Evolutionary conservation across 1,139 yeast species (phyloP), one percentile per base, ranked within the genome.

Genomic region (Saccharomyces hybrid): DNA sequence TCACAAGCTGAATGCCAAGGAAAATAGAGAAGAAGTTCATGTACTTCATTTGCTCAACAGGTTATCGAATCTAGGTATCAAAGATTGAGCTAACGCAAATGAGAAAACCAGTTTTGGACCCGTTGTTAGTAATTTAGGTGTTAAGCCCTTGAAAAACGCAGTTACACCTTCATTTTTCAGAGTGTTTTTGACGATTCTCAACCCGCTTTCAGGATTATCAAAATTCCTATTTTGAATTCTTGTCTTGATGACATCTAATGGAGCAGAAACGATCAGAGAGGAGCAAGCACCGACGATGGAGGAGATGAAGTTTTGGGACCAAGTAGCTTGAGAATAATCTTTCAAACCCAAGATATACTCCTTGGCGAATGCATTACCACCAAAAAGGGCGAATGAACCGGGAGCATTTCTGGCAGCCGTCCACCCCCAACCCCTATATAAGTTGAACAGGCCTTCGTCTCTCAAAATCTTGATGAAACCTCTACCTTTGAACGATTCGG

Each of bases 341-440:
- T 78, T 70, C 67, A 93, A 80, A 29, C 93, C 93, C 67, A 88
- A 84, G 58, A 93, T 82, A 76, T 89, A 95, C 75, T 93, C 99
- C 75, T 93, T 95, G 60, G 99, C 98, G 70, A 93, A 95, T 11
- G 99, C 97, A 70, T 93, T 90, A 75, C 98, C 99, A 63, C 99
- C 99, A 65, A 93, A 93, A 61, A 93, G 78, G 13, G 98, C 97
- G 70, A 93, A 93, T 2, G 97, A 89, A 56, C 99, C 99, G 44
- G 99, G 99, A 3, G 98, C 98, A 71, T 93, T 93, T 81, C 99
- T 85, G 51, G 99, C 99, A 64, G 96, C 96, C 58, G 99, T 93
- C 99, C 99, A 93, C 56, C 98, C 98, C 96, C 98, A 91, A 62
- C 99, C 99, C 72, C 97, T 82, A 78, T 93, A 93, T 66, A 93